Base-by-base conservation (phyloP, 768 basidiomycete species). In the Lactarius tabidus region DNA sequence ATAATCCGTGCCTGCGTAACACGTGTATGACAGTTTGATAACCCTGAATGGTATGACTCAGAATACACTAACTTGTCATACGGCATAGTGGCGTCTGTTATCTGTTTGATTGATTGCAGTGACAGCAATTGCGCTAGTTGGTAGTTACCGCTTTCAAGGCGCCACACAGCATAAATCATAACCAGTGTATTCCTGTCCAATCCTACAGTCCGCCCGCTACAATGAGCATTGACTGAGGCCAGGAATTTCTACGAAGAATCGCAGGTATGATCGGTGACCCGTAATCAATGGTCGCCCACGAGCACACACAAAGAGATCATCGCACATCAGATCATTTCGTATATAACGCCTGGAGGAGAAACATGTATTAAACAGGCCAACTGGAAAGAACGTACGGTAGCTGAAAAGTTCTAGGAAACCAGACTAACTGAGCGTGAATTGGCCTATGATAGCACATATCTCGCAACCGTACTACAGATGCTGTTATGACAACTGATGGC, bases 401-500 rank as follows among this genome's bases (percentile, higher is more conserved):
- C 51, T 39, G 51, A 6, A 58, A 54, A 38, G 61, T 62, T 62
- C 65, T 66, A 62, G 60, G 53, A 59, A 62, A 66, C 60, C 65
- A 69, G 60, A 68, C 68, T 55, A 35, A 57, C 66, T 51, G 64
- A 69, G 28, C 69, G 64, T 48, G 56, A 45, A 62, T 65, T 26
- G 39, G 61, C 43, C 60, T 59, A n/a, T n/a, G n/a, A n/a, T n/a
- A 53, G 61, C 31, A 10, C 71, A 72, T 23, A 59, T 41, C 61
- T 62, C 60, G 33, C 65, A 51, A 59, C 60, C 57, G 65, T 66
- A 73, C 74, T 18, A 71, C 70, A 35, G 63, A 72, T 63, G 67
- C 69, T 20, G 67, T 65, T 62, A 81, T 75, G 75, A 79, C 33
- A 69, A 77, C 59, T 52, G 74, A 23, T 80, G 79, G 77, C 62